A percentile compares a stretch with the other conserved stretches of the same genome.
These are phyloP conservation scores for Nakazawaea pomicola DNA, from an alignment of 805 yeast species.

Conservation along the genomic window DNA sequence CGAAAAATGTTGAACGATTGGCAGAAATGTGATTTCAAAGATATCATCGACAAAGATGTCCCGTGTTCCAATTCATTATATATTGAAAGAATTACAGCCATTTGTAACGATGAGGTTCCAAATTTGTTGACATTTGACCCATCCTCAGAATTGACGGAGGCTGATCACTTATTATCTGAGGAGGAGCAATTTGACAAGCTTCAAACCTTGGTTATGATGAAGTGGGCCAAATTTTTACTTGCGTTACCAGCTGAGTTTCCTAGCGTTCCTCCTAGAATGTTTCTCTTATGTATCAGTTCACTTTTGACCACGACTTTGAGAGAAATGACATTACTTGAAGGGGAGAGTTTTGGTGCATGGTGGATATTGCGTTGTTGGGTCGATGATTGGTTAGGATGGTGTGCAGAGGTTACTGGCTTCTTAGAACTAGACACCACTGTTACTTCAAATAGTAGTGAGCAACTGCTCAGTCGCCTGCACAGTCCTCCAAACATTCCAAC, in stretches of 20 bases:
- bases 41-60: slow-evolving; percentile 12
- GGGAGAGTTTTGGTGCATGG: slow-evolving; percentile 65
- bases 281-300: slow-evolving; percentile 47
- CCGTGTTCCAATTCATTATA: slow-evolving; percentile 18
- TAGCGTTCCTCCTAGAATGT: slow-evolving; percentile 48
- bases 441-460: neutral
- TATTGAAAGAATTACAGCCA: slow-evolving; percentile 25
- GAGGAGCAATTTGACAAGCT: neutral
- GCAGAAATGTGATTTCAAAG: slow-evolving; percentile 35
- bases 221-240: slow-evolving; percentile 31
- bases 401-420: slow-evolving; percentile 59
- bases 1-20: slow-evolving; percentile 44
- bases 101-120: slow-evolving; percentile 32
- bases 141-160: slow-evolving; percentile 13
- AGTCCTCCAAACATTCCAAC: neutral
- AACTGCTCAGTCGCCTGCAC: neutral
- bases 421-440: slow-evolving; percentile 23
- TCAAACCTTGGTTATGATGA: slow-evolving; percentile 15
- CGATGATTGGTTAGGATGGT: slow-evolving; percentile 66
- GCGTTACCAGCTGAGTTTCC: slow-evolving; percentile 38
- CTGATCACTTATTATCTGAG: neutral
- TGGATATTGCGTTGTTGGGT: slow-evolving; percentile 74
- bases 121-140: slow-evolving; percentile 21
- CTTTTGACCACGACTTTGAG: slow-evolving; percentile 54
- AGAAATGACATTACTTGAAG: slow-evolving; percentile 55